These are phyloP conservation scores for Debaryomyces castellii DNA, from an alignment of 805 yeast species.

Conservation along the genomic window DNA sequence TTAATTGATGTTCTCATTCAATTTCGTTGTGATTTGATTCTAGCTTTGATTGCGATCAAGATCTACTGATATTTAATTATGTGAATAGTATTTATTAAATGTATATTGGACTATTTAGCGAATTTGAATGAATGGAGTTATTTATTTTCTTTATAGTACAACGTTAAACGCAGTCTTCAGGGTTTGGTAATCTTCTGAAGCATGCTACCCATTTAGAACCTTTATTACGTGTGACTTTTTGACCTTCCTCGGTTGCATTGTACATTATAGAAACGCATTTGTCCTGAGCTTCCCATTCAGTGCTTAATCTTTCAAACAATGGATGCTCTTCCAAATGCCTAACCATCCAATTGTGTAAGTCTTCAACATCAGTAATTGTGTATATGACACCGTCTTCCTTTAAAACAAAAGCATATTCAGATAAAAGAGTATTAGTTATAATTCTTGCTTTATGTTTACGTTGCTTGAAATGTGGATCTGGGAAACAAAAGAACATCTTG, in stretches of 20 bases:
- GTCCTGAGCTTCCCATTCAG: constrained; percentile 80
- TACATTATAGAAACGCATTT: constrained; percentile 84
- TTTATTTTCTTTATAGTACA: not conserved
- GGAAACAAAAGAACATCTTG: constrained; percentile 97
- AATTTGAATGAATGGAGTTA: not conserved
- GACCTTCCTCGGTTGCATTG: constrained; percentile 96
- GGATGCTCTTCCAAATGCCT: constrained; percentile 89
- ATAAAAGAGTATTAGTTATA: constrained; percentile 80
- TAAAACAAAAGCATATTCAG: constrained; percentile 90
- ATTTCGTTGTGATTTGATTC: not conserved
- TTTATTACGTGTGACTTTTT: constrained; percentile 87
- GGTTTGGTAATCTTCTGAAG: constrained; percentile 69
- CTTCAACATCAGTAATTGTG: constrained; percentile 94
- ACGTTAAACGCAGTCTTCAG: constrained; percentile 30
- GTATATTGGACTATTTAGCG: not conserved
- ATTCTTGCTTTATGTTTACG: constrained; percentile 97
- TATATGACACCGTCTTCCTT: constrained; percentile 85
- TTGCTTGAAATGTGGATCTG: constrained; percentile 99
- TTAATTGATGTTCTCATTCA: not conserved
- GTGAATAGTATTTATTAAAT: not conserved
- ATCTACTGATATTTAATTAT: not conserved
- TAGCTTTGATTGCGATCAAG: not conserved
- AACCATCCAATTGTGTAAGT: constrained; percentile 95
- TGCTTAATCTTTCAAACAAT: constrained; percentile 73
- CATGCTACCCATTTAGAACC: constrained; percentile 91